Percentiles rank a stretch among this genome's conserved stretches.
phyloP scores from a whole-genome alignment of 805 yeast genomes.

The Starmerella apicola region DNA sequence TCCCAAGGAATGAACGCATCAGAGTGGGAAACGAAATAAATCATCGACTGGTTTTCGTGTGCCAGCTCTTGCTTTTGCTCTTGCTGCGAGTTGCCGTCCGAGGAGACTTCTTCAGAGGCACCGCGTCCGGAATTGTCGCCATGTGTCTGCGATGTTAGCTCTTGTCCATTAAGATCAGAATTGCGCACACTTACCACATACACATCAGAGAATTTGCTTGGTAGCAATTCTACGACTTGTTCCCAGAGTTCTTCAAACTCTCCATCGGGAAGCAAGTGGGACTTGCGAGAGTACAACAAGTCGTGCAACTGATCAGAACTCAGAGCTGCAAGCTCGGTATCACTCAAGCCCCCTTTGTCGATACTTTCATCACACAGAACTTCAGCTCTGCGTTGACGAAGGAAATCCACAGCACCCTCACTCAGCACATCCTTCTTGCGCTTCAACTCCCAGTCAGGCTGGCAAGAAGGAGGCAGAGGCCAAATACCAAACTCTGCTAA shows the following conservation, averaged over 20 bases:
- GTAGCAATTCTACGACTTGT: slow-evolving; percentile 41
- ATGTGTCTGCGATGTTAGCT: slow-evolving; percentile 8
- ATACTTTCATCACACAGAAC: slow-evolving; percentile 37
- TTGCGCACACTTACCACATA: slow-evolving; percentile 46
- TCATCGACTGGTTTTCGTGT: neutral
- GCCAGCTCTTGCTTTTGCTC: neutral
- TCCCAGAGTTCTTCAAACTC: slow-evolving; percentile 70
- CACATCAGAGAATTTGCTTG: slow-evolving; percentile 37
- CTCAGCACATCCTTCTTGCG: slow-evolving; percentile 55
- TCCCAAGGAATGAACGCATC: slow-evolving; percentile 12
- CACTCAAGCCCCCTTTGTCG: slow-evolving; percentile 19
- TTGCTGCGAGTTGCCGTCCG: neutral
- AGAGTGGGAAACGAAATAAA: slow-evolving; percentile 14
- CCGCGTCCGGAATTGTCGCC: neutral
- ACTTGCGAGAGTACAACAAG: slow-evolving; percentile 19
- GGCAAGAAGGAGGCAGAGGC: slow-evolving; percentile 54
- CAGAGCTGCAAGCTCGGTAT: slow-evolving; percentile 29
- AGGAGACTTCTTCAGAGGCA: neutral
- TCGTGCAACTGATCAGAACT: slow-evolving; percentile 23
- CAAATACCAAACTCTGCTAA: slow-evolving; percentile 43
- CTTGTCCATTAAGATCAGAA: neutral
- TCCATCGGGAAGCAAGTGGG: slow-evolving; percentile 29
- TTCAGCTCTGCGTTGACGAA: slow-evolving; percentile 58
- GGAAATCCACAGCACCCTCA: slow-evolving; percentile 49
- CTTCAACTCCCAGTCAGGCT: slow-evolving; percentile 60